These are phyloP conservation scores for Trypanosoma scelopori DNA, from an alignment of 208 protist species.

Conservation along the genomic window DNA sequence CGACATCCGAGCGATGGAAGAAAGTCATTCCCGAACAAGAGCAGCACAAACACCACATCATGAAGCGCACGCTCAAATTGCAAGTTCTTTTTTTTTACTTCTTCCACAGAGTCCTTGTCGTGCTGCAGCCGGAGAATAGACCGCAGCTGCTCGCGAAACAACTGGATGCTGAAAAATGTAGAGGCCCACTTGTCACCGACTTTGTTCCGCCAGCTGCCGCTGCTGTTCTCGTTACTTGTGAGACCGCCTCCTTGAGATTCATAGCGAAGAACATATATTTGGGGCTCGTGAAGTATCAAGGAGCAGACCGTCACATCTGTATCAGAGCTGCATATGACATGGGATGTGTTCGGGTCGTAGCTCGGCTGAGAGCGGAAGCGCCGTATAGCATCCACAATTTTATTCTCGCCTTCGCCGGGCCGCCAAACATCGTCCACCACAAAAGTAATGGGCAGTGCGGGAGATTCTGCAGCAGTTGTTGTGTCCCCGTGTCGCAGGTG, in stretches of 20 bases:
- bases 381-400: constrained; percentile 85
- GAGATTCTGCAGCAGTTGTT: neutral
- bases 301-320: constrained; percentile 98
- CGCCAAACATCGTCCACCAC: constrained; percentile 94
- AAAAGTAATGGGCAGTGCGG: constrained; percentile 62
- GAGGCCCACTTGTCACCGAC: constrained; percentile 62
- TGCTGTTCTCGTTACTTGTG: constrained; percentile 12
- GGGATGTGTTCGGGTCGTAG: constrained; percentile 97
- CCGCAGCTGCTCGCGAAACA: constrained; percentile 72
- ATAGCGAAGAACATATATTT: constrained; percentile 97
- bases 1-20: constrained; percentile 94
- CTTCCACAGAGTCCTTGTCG: neutral
- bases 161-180: constrained; percentile 86
- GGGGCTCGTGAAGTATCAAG: constrained; percentile 97
- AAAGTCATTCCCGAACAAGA: constrained; percentile 99
- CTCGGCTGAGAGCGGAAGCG: constrained; percentile 69
- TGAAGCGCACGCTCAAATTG: constrained; percentile 84
- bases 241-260: constrained; percentile 77
- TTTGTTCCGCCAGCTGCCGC: constrained; percentile 18
- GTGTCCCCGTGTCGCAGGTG: constrained; percentile 3
- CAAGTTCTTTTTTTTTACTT: constrained; percentile 7
- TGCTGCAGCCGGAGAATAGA: constrained; percentile 34
- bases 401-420: constrained; percentile 97
- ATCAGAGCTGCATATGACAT: constrained; percentile 99
- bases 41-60: constrained; percentile 98